Conservation (phyloP, 768 basidiomycete genomes). For the Tricholoma terreum region DNA sequence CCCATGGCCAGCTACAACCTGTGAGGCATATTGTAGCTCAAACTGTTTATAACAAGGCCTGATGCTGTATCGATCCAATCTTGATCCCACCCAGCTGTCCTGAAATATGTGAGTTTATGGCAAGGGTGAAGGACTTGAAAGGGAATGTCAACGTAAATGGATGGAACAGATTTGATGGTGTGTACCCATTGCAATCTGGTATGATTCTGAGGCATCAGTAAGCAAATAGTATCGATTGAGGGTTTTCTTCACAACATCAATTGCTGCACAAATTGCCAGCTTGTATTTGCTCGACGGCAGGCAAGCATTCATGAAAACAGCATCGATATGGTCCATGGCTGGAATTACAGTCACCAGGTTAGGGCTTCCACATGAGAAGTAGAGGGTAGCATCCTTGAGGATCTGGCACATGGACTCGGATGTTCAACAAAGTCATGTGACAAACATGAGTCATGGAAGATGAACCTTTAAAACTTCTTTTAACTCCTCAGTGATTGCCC, state of each 20-base stretch:
- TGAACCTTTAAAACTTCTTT: too few relatives aligned
- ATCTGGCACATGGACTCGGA: conserved; percentile 26
- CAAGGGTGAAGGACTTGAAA: not conserved
- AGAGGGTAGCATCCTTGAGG: conserved; percentile 32
- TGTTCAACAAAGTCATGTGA: too few relatives aligned
- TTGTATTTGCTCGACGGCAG: not conserved
- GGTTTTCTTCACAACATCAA: conserved; percentile 21
- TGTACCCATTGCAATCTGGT: conserved; percentile 35
- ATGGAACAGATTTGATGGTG: too few relatives aligned
- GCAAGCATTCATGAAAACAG: not conserved
- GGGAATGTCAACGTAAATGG: too few relatives aligned
- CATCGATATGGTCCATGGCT: conserved; percentile 24
- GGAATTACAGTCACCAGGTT: conserved; percentile 33
- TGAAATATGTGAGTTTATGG: not conserved
- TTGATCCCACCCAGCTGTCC: not conserved
- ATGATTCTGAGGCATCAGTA: conserved; percentile 30
- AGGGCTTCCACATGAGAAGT: conserved; percentile 21
- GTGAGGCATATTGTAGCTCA: not conserved
- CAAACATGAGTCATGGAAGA: too few relatives aligned
- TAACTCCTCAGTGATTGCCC: too few relatives aligned
- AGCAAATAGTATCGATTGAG: conserved; percentile 30
- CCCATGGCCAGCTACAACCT: too few relatives aligned
- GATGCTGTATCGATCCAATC: not conserved
- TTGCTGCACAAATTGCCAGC: conserved; percentile 21
- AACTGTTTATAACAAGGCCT: conserved; percentile 13